These are phyloP conservation scores for Aspergillus sclerotiicarbonarius DNA, from an alignment of 495 filamentous ascomycete species.

Conservation along the genomic window DNA sequence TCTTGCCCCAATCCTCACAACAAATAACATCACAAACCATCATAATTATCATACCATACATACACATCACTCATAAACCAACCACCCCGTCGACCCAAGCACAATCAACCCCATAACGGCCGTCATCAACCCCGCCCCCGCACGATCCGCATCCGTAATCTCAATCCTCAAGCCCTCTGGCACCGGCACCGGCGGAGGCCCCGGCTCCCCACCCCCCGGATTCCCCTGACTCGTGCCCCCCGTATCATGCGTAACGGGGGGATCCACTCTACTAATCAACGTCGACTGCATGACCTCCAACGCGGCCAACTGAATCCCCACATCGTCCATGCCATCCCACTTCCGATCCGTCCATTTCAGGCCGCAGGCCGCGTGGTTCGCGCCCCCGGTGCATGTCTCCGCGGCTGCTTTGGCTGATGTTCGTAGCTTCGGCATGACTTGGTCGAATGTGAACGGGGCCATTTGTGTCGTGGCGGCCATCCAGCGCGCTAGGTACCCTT, in stretches of 20 bases:
- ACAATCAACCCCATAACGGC: slow-evolving; percentile 28
- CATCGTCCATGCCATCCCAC: slow-evolving; percentile 56
- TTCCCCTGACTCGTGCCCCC: slow-evolving; percentile 78
- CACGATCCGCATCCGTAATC: slow-evolving; percentile 31
- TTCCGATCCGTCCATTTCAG: slow-evolving; percentile 57
- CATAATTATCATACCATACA: no score
- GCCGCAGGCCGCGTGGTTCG: slow-evolving; percentile 55
- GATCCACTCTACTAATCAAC: slow-evolving; percentile 42
- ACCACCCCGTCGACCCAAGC: slow-evolving; percentile 31
- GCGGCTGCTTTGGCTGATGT: slow-evolving; percentile 69
- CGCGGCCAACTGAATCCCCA: slow-evolving; percentile 73
- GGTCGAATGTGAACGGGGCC: slow-evolving; percentile 61
- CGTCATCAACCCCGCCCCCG: slow-evolving; percentile 36
- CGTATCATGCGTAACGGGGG: slow-evolving; percentile 60
- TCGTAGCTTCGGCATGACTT: slow-evolving; percentile 63
- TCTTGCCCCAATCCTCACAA: no score
- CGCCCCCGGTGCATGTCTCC: slow-evolving; percentile 62
- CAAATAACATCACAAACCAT: no score
- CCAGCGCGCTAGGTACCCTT: slow-evolving; percentile 83
- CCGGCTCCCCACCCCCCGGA: slow-evolving; percentile 55
- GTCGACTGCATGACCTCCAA: slow-evolving; percentile 66
- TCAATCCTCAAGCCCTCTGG: slow-evolving; percentile 16
- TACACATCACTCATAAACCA: slow-evolving; percentile 30
- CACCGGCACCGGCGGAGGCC: slow-evolving; percentile 7
- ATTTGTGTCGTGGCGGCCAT: slow-evolving; percentile 68